phyloP scores from a whole-genome alignment of 1,284 basidiomycete species.

The Cystobasidiaceae sp. region DNA sequence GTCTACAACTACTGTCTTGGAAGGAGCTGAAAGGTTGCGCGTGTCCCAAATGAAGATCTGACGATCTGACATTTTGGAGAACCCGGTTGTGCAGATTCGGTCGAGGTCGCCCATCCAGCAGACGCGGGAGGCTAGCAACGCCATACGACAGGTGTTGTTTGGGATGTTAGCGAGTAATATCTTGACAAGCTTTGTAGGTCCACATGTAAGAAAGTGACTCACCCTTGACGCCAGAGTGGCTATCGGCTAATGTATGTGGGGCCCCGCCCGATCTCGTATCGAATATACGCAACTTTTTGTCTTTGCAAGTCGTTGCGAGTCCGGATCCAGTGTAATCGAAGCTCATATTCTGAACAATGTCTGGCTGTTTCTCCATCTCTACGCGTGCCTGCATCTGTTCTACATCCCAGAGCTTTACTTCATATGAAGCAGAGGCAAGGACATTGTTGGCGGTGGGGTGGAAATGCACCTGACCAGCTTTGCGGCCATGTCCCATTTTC shows the following conservation, averaged over 20 bases:
- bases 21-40: conserved; percentile 57
- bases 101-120: conserved; percentile 87
- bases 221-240: conserved; percentile 87
- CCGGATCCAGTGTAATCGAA: conserved; percentile 80
- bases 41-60: conserved; percentile 86
- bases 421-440: conserved; percentile 79
- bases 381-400: conserved; percentile 61
- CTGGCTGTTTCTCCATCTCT: conserved; percentile 69
- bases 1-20: conserved; percentile 74
- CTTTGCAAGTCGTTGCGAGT: conserved; percentile 70
- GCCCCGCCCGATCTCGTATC: conserved; percentile 76
- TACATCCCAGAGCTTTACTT: conserved; percentile 91
- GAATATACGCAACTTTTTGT: conserved; percentile 86
- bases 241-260: conserved; percentile 73
- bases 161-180: too few relatives aligned
- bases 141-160: background rate
- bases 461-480: conserved; percentile 91
- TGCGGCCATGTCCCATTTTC: conserved; percentile 55
- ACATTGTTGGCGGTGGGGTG: conserved; percentile 87
- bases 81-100: conserved; percentile 85
- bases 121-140: conserved; percentile 64
- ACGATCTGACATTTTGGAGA: conserved; percentile 89
- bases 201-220: too few relatives aligned
- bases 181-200: too few relatives aligned
- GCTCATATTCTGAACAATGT: conserved; percentile 78